A percentile compares a stretch with the other conserved stretches of the same genome.
Conservation (phyloP, 169 alveolate genomes). For the Plasmodium blacklocki region DNA sequence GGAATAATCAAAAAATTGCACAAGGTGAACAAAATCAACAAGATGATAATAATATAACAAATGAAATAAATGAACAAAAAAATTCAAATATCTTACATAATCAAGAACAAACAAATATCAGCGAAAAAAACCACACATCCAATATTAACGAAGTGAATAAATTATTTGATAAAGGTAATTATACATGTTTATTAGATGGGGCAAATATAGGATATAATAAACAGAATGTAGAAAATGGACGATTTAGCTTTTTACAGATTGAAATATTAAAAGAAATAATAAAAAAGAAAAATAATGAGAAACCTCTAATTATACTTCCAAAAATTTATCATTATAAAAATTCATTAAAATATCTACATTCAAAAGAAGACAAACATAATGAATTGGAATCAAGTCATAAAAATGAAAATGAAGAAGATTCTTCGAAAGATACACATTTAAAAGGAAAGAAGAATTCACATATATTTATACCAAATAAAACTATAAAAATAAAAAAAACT, state of each 20-base stretch:
- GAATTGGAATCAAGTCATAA: background rate
- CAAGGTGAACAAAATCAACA: background rate
- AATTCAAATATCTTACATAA: background rate
- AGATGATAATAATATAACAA: background rate
- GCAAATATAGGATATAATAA: slow-evolving; percentile 74
- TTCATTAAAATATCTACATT: slow-evolving; percentile 34
- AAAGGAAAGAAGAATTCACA: background rate
- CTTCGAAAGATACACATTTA: no score
- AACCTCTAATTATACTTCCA: slow-evolving; percentile 61
- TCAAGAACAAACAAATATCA: background rate
- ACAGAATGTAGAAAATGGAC: slow-evolving; percentile 72
- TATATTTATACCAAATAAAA: slow-evolving; percentile 62
- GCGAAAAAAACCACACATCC: background rate
- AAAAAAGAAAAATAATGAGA: slow-evolving; percentile 62
- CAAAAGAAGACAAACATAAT: background rate
- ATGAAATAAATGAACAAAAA: background rate
- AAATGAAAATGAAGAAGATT: no score
- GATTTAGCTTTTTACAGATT: slow-evolving; percentile 66
- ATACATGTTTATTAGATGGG: slow-evolving; percentile 71
- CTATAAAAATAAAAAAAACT: slow-evolving; percentile 33
- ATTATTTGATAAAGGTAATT: slow-evolving; percentile 34
- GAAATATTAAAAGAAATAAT: slow-evolving; percentile 68
- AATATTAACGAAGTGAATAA: slow-evolving; percentile 12
- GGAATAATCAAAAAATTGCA: background rate
- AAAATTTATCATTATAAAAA: slow-evolving; percentile 69